Evolutionary conservation across 2,329 filamentous ascomycete genomes (phyloP), one percentile per base, ranked within the genome.

Genomic region (Xylariales sp.): DNA sequence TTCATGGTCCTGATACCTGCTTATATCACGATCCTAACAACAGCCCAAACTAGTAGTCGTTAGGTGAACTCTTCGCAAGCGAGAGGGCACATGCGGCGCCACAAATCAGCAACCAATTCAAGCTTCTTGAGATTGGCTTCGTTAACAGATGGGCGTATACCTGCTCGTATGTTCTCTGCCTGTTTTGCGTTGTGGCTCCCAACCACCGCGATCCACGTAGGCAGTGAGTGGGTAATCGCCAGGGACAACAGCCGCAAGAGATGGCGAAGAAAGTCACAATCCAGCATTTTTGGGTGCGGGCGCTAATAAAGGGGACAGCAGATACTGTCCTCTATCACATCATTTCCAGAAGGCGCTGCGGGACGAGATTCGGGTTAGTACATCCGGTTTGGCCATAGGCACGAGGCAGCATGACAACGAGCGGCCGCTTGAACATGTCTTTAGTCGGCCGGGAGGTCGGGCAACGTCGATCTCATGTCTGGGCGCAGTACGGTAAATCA

Each of bases 391-490:
- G 43, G 46, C 49, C 36, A 28, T 41, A 14, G 9, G 10, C 9
- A 50, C 32, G 39, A 45, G 54, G 59, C 23, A 49, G 52, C 65
- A 57, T 30, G 36, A 30, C 9, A 28, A 23, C 16, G 49, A 59
- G 64, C 64, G n/a, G 43, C 41, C 56, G 65, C 36, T 45, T 67
- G 45, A 54, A 50, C 39, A 39, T 41, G 5, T 10, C 55, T 69
- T 67, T 67, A 49, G 62, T 54, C 59, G 65, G 53, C 68, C 69
- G 67, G 67, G 65, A 64, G 69, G 69, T 60, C 56, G 46, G 69
- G 68, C 63, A 71, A 68, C 50, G 71, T 65, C 69, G 70, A 75
- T 74, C 69, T 60, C 60, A 62, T 70, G 67, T 71, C 64, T 69
- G 62, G 65, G 65, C 65, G 23, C 54, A n/a, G 39, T 56, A 30